A percentile compares a stretch with the other conserved stretches of the same genome.
These are phyloP conservation scores for Fusarium sp. DNA, from an alignment of 2,329 filamentous ascomycete genomes.

Conservation along the genomic window DNA sequence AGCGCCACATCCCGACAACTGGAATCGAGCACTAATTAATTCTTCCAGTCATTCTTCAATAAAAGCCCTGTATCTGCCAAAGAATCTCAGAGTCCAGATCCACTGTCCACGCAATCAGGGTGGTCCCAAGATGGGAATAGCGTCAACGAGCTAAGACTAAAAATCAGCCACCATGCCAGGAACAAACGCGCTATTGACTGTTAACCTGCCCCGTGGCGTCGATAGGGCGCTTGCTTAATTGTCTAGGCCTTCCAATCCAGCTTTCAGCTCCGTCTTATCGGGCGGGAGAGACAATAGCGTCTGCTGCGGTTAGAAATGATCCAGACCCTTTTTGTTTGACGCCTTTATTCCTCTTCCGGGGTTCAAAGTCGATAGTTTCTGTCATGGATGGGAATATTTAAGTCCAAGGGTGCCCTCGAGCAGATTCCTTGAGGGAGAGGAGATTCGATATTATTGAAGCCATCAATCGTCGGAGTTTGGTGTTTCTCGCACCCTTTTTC, in stretches of 20 bases:
- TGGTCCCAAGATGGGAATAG: slow-evolving; percentile 1
- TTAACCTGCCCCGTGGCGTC: slow-evolving; percentile 7
- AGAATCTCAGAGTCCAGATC: not conserved
- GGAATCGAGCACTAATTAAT: not conserved
- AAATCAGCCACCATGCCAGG: slow-evolving; percentile 30
- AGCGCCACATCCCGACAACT: not conserved
- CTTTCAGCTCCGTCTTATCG: slow-evolving; percentile 7
- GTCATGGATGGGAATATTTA: slow-evolving; percentile 5
- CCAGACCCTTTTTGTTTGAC: slow-evolving; percentile 6
- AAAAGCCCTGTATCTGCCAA: not conserved
- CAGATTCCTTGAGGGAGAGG: not conserved
- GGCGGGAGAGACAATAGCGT: not conserved
- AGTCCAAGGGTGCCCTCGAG: not conserved
- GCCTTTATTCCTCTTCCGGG: not conserved
- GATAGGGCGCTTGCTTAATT: not conserved
- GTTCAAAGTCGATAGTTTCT: slow-evolving; percentile 11
- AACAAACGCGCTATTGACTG: not conserved
- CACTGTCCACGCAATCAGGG: not conserved
- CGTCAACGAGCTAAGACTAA: not conserved
- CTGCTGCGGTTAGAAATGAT: slow-evolving; percentile 15
- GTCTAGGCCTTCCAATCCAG: not conserved
- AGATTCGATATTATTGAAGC: not conserved
- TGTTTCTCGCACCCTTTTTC: not conserved
- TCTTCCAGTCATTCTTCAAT: not conserved
- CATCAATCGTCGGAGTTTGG: not conserved